Percentiles rank a stretch among this genome's conserved stretches.
phyloP scores from a whole-genome alignment of 306 rosid genomes.

The Argentina anserina region DNA sequence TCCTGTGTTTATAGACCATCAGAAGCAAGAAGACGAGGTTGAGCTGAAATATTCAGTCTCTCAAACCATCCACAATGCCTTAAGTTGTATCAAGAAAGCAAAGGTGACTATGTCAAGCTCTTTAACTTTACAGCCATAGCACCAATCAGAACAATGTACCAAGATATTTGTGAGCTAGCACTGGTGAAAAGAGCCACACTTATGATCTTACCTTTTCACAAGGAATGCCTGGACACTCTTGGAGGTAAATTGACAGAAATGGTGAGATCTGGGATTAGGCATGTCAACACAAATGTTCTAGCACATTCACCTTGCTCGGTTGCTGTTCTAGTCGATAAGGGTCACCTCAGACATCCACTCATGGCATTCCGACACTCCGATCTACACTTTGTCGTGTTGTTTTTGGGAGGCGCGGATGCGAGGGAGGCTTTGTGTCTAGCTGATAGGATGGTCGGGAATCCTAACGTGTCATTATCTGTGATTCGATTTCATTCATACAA shows the following conservation, averaged over 20 bases:
- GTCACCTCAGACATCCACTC: slow-evolving; percentile 3
- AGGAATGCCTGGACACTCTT: neutral
- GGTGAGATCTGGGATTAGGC: neutral
- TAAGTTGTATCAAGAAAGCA: slow-evolving; percentile 31
- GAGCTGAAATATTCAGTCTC: slow-evolving; percentile 32
- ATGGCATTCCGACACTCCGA: neutral
- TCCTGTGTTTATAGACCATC: slow-evolving; percentile 62
- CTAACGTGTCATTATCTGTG: slow-evolving; percentile 39
- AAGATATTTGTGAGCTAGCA: slow-evolving; percentile 58
- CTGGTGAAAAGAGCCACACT: slow-evolving; percentile 45
- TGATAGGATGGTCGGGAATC: slow-evolving; percentile 43
- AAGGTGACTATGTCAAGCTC: slow-evolving; percentile 29
- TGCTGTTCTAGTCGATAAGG: slow-evolving; percentile 66
- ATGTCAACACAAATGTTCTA: slow-evolving; percentile 37
- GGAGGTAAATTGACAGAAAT: slow-evolving; percentile 6
- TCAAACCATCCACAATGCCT: slow-evolving; percentile 33
- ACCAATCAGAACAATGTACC: slow-evolving; percentile 58
- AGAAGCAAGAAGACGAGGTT: slow-evolving; percentile 35
- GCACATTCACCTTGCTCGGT: slow-evolving; percentile 71
- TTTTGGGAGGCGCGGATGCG: slow-evolving; percentile 73
- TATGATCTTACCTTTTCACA: slow-evolving; percentile 49
- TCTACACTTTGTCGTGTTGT: slow-evolving; percentile 35
- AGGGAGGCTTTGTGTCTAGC: slow-evolving; percentile 80
- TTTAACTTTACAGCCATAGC: slow-evolving; percentile 46
- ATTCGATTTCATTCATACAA: slow-evolving; percentile 51